Percentiles rank a stretch among this genome's conserved stretches.
These are phyloP conservation scores for Eimeria falciformis DNA, from an alignment of 169 alveolate genomes.

Conservation along the genomic window DNA sequence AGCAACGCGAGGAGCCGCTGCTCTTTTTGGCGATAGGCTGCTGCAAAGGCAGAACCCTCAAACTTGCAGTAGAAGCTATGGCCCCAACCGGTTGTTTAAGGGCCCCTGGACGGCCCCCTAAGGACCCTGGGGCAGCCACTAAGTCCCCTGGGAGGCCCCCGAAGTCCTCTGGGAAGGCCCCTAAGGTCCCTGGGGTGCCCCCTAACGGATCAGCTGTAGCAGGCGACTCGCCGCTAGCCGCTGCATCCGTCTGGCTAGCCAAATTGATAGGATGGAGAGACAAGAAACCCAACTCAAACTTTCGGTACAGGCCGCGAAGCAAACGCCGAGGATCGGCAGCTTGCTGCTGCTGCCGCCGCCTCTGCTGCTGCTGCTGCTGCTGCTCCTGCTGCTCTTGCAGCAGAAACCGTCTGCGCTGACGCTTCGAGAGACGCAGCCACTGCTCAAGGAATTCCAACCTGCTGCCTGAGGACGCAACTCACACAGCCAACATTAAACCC, in stretches of 20 bases:
- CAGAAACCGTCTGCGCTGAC: constrained; percentile 38
- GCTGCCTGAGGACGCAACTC: not conserved
- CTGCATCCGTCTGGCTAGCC: not conserved
- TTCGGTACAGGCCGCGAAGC: not conserved
- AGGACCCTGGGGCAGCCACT: not conserved
- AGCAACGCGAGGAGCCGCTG: not conserved
- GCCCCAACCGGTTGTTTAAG: not conserved
- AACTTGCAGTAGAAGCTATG: not conserved
- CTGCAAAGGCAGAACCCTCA: not conserved
- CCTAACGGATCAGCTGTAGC: not conserved
- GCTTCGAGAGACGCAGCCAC: constrained; percentile 51
- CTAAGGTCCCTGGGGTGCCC: too few species aligned
- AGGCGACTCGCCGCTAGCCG: not conserved
- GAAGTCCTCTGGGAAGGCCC: not conserved
- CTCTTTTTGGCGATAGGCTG: not conserved
- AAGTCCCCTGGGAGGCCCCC: not conserved
- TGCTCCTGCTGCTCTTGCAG: constrained; percentile 30
- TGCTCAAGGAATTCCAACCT: not conserved
- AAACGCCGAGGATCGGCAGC: constrained; percentile 17
- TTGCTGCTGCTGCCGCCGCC: not conserved
- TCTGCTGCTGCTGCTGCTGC: constrained; percentile 57
- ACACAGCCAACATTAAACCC: too few species aligned
- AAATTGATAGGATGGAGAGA: not conserved
- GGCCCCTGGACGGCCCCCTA: not conserved
- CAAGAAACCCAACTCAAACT: constrained; percentile 19